A percentile compares a stretch with the other conserved stretches of the same genome.
These are phyloP conservation scores for Scheffersomyces cryptocercus DNA, from an alignment of 1,139 yeast species.

Conservation along the genomic window DNA sequence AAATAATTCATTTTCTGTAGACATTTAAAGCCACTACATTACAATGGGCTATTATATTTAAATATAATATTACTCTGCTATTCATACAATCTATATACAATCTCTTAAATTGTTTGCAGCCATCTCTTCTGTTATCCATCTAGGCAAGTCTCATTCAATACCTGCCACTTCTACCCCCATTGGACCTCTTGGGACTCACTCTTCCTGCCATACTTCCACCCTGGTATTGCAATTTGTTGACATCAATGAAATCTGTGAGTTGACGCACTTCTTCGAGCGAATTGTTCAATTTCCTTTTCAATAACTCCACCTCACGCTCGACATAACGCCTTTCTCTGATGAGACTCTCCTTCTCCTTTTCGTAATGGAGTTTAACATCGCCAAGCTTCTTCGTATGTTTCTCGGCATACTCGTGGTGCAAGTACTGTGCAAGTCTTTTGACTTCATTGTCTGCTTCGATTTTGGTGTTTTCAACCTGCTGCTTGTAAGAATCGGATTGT, in stretches of 20 bases:
- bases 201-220: conserved; percentile 1
- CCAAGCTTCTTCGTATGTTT: conserved; percentile 20
- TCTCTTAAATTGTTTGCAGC: too few species aligned
- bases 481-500: conserved; percentile 13
- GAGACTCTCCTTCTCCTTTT: conserved; percentile 11
- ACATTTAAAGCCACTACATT: too few species aligned
- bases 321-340: conserved; percentile 12
- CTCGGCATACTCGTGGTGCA: conserved; percentile 26
- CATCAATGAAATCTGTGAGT: conserved; percentile 14
- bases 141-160: not conserved
- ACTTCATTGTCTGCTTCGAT: conserved; percentile 19
- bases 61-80: too few species aligned
- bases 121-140: too few species aligned
- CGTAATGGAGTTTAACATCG: conserved; percentile 16
- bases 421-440: conserved; percentile 24
- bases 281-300: conserved; percentile 15
- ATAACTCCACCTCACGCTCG: conserved; percentile 16
- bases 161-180: conserved; percentile 5
- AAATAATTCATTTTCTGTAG: too few species aligned
- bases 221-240: conserved; percentile 14
- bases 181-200: conserved; percentile 5
- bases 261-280: conserved; percentile 16
- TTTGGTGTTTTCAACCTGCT: conserved; percentile 16
- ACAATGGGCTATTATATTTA: too few species aligned
- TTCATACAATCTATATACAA: too few species aligned